Percentiles rank a stretch among this genome's conserved stretches.
Evolutionary conservation across 768 basidiomycete genomes (phyloP).

Genomic region (Trametes meyenii): DNA sequence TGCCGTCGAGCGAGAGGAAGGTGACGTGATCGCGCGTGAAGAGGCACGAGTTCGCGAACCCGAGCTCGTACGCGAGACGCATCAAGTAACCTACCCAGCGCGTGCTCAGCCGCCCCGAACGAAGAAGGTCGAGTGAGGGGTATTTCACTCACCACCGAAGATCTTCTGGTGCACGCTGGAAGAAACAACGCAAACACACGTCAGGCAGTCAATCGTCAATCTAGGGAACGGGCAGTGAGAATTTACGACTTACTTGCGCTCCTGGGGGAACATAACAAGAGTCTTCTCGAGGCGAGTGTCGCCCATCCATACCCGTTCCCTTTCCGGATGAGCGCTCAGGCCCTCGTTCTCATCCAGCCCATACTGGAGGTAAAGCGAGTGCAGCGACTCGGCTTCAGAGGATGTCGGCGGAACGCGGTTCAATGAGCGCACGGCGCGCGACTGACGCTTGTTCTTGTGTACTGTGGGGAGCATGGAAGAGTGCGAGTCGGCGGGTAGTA

Average conservation of each 20-base stretch:
- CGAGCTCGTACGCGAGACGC: slow-evolving; percentile 79
- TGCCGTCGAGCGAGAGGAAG: slow-evolving; percentile 79
- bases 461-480: slow-evolving; percentile 39
- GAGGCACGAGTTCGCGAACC: slow-evolving; percentile 69
- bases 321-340: background rate
- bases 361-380: slow-evolving; percentile 66
- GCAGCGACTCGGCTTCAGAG: slow-evolving; percentile 66
- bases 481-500: background rate
- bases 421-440: slow-evolving; percentile 58
- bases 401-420: slow-evolving; percentile 75
- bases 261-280: slow-evolving; percentile 85
- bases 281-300: slow-evolving; percentile 70
- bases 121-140: background rate
- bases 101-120: background rate
- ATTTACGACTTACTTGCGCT: slow-evolving; percentile 61
- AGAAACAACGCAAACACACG: background rate
- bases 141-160: slow-evolving; percentile 62
- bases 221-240: too few relatives aligned
- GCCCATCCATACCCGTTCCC: slow-evolving; percentile 70
- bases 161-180: slow-evolving; percentile 78
- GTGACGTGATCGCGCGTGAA: slow-evolving; percentile 68
- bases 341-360: slow-evolving; percentile 46
- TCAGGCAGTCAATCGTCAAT: slow-evolving; percentile 10
- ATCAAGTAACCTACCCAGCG: slow-evolving; percentile 48
- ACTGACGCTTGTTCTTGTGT: slow-evolving; percentile 60